These are phyloP conservation scores for Lanmaoa rubissima DNA, from an alignment of 768 basidiomycete genomes.

Conservation along the genomic window DNA sequence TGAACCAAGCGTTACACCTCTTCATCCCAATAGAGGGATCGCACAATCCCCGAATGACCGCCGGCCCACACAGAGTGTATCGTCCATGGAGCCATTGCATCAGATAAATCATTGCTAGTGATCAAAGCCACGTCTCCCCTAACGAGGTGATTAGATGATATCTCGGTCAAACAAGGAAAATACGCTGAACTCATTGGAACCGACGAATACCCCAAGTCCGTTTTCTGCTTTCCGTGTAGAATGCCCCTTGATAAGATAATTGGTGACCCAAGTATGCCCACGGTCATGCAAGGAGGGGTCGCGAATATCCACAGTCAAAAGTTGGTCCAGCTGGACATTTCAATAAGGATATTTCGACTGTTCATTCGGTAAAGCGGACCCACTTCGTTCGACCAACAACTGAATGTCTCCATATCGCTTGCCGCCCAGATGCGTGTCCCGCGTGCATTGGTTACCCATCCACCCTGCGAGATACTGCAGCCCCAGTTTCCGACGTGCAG, in stretches of 20 bases:
- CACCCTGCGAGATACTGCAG: slow-evolving; percentile 74
- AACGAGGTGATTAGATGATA: neutral
- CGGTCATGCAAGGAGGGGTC: slow-evolving; percentile 57
- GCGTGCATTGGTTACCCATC: slow-evolving; percentile 48
- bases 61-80: slow-evolving; percentile 52
- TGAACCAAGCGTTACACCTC: slow-evolving; percentile 32
- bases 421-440: slow-evolving; percentile 67
- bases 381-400: slow-evolving; percentile 77
- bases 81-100: slow-evolving; percentile 43
- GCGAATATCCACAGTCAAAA: slow-evolving; percentile 61
- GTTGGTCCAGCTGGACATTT: slow-evolving; percentile 53
- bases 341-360: neutral
- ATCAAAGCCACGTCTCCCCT: slow-evolving; percentile 62
- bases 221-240: slow-evolving; percentile 16
- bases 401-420: slow-evolving; percentile 95
- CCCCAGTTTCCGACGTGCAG: slow-evolving; percentile 84
- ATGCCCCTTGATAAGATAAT: slow-evolving; percentile 66
- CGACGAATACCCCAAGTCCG: slow-evolving; percentile 57
- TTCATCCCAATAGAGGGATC: slow-evolving; percentile 57
- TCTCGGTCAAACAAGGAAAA: neutral
- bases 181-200: slow-evolving; percentile 65
- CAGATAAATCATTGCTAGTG: slow-evolving; percentile 41
- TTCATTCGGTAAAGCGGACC: slow-evolving; percentile 2
- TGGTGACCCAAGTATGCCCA: slow-evolving; percentile 69
- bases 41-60: slow-evolving; percentile 56